A percentile compares a stretch with the other conserved stretches of the same genome.
phyloP scores from a whole-genome alignment of 73 alveolate species.

The Paramecium octaurelia region DNA sequence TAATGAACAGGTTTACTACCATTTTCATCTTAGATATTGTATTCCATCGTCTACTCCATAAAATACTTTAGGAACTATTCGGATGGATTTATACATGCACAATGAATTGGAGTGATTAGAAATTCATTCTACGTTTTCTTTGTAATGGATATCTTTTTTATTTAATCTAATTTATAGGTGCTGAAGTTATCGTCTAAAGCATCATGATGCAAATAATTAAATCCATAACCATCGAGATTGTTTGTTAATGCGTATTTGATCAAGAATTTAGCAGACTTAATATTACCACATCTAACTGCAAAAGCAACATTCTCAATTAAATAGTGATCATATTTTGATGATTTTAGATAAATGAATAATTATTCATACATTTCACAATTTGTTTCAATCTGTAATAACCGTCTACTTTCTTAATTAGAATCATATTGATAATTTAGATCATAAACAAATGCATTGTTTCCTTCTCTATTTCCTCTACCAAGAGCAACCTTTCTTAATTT shows the following conservation, averaged over 20 bases:
- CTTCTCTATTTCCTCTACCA: constrained; percentile 97
- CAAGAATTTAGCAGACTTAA: constrained; percentile 78
- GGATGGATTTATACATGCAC: constrained; percentile 97
- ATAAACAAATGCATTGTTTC: constrained; percentile 96
- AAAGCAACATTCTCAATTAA: constrained; percentile 64
- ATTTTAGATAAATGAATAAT: constrained; percentile 63
- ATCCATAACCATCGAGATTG: constrained; percentile 81
- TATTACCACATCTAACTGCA: constrained; percentile 90
- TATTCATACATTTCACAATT: constrained; percentile 73
- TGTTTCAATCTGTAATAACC: constrained; percentile 65
- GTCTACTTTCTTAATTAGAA: not conserved
- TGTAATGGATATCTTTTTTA: constrained; percentile 51
- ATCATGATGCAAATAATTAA: constrained; percentile 86
- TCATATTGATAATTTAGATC: constrained; percentile 60
- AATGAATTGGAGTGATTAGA: constrained; percentile 94
- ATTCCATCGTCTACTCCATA: constrained; percentile 80
- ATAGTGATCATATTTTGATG: constrained; percentile 59
- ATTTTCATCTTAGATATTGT: constrained; percentile 75
- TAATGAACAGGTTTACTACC: constrained; percentile 92
- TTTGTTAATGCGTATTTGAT: constrained; percentile 69
- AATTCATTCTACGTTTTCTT: constrained; percentile 87
- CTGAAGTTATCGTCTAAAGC: constrained; percentile 60
- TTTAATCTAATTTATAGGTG: not conserved
- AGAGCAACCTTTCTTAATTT: constrained; percentile 83
- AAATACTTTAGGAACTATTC: constrained; percentile 70